These are phyloP conservation scores for Echites panduratus DNA, from an alignment of 257 asterid genomes.

Conservation along the genomic window DNA sequence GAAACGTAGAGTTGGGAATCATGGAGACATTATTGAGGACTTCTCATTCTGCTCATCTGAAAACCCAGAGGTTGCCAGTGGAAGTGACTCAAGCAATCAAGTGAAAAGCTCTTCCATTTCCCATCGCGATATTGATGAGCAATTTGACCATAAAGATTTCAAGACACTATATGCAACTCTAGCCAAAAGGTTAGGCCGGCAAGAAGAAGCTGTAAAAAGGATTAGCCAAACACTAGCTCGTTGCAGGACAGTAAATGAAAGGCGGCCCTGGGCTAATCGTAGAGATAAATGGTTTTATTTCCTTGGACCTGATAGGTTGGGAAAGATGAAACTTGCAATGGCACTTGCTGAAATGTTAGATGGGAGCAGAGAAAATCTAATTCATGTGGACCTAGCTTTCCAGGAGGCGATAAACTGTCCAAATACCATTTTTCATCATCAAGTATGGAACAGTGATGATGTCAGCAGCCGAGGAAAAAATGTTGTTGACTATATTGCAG, in stretches of 20 bases:
- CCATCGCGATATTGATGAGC: conserved; percentile 16
- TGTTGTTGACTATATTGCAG: conserved; percentile 63
- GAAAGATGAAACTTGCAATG: conserved; percentile 54
- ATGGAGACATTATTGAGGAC: conserved; percentile 11
- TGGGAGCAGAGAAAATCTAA: conserved; percentile 49
- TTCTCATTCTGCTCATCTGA: conserved; percentile 14
- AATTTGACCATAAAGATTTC: conserved; percentile 35
- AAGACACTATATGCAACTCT: conserved; percentile 52
- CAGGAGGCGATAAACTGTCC: conserved; percentile 25
- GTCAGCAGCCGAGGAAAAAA: conserved; percentile 49
- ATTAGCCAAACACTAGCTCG: conserved; percentile 42
- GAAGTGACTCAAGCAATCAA: conserved; percentile 15
- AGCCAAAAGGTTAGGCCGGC: conserved; percentile 43
- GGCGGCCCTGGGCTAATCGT: conserved; percentile 25
- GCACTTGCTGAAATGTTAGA: conserved; percentile 55
- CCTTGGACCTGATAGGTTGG: conserved; percentile 59
- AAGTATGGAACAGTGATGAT: conserved; percentile 29
- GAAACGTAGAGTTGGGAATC: conserved; percentile 16
- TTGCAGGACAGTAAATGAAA: conserved; percentile 17
- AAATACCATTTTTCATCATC: conserved; percentile 26
- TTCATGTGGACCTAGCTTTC: conserved; percentile 51
- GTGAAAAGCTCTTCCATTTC: conserved; percentile 25
- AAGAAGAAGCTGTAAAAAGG: conserved; percentile 57
- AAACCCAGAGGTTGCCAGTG: conserved; percentile 10
- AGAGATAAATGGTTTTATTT: conserved; percentile 60